phyloP scores from a whole-genome alignment of 305 asterid genomes.

The Solanum chacoense region DNA sequence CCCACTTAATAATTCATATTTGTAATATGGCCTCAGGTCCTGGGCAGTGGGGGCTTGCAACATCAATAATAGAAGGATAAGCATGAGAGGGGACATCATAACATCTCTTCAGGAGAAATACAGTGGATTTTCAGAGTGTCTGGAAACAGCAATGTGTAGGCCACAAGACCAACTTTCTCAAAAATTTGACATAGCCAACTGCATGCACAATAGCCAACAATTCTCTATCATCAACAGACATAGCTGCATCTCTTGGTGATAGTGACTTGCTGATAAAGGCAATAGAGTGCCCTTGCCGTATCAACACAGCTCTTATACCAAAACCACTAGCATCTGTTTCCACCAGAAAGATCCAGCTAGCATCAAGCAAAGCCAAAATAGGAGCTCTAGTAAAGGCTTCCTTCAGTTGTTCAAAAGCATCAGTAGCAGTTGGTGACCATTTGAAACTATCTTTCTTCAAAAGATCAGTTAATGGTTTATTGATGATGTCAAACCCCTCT shows the following conservation, averaged over 20 bases:
- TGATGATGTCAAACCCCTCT: background rate
- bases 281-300: background rate
- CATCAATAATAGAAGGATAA: background rate
- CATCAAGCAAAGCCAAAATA: background rate
- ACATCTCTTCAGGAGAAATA: background rate
- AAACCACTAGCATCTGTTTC: background rate
- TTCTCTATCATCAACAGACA: background rate
- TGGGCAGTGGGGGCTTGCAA: background rate
- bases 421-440: background rate
- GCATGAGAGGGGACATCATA: background rate
- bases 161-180: background rate
- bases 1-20: background rate
- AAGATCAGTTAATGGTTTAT: background rate
- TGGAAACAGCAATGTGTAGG: background rate
- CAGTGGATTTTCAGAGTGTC: background rate
- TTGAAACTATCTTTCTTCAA: background rate
- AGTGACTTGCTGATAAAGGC: background rate
- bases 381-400: background rate
- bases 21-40: background rate
- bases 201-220: background rate
- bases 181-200: background rate
- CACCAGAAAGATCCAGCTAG: background rate
- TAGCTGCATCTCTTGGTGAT: background rate
- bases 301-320: background rate
- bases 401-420: background rate